Percentiles rank a stretch among this genome's conserved stretches.
Evolutionary conservation across 2,329 filamentous ascomycete genomes (phyloP).

Genomic region (Phoma herbarum): DNA sequence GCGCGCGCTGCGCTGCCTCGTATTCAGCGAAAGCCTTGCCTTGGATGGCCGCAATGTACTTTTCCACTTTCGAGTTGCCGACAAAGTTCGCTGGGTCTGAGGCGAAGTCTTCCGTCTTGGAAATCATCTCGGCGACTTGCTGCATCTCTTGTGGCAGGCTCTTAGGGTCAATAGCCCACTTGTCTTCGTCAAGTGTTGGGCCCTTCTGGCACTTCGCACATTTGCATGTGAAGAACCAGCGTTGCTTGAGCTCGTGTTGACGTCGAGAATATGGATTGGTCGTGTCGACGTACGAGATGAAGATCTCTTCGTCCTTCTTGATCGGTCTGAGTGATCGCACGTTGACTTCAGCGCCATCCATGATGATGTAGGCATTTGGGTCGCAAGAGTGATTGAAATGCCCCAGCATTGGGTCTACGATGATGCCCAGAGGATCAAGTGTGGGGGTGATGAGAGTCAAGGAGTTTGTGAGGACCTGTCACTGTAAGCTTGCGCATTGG

Average conservation of each 20-base stretch:
- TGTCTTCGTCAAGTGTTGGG: conserved; percentile 52
- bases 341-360: conserved; percentile 62
- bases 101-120: conserved; percentile 23
- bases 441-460: conserved; percentile 65
- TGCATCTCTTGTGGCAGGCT: conserved; percentile 37
- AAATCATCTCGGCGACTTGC: conserved; percentile 34
- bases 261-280: conserved; percentile 62
- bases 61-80: conserved; percentile 36
- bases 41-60: conserved; percentile 39
- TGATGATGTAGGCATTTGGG: conserved; percentile 66
- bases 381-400: conserved; percentile 70
- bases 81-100: conserved; percentile 37
- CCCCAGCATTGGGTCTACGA: conserved; percentile 63
- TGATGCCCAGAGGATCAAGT: conserved; percentile 67
- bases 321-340: conserved; percentile 64
- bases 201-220: conserved; percentile 61
- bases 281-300: conserved; percentile 69
- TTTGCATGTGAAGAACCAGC: conserved; percentile 67
- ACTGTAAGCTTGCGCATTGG: conserved; percentile 30
- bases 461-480: conserved; percentile 63
- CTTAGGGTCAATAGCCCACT: conserved; percentile 48
- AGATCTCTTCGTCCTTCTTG: conserved; percentile 64
- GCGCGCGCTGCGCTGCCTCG: conserved; percentile 32
- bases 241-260: conserved; percentile 60
- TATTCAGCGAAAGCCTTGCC: conserved; percentile 39